Conservation (phyloP, 164 flowering plant genomes). For the Chimonanthus praecox region DNA sequence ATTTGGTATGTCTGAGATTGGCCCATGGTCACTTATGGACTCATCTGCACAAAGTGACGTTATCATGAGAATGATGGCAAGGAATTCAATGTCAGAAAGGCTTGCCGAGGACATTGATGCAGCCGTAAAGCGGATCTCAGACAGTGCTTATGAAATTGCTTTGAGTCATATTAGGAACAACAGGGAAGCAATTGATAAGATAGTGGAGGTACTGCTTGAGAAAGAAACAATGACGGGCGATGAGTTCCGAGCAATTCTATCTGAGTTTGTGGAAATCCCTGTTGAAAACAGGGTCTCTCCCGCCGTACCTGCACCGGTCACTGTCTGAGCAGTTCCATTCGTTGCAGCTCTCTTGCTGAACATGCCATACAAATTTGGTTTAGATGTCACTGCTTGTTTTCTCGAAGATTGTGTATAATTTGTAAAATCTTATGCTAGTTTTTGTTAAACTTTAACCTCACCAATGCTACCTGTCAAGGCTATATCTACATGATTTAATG, state of each 20-base stretch:
- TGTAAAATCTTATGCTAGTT: neutral
- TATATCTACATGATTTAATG: no score
- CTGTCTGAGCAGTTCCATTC: conserved; percentile 33
- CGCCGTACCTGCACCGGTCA: conserved; percentile 41
- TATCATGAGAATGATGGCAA: conserved; percentile 89
- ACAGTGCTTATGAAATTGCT: conserved; percentile 71
- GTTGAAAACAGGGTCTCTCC: conserved; percentile 69
- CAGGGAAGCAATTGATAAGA: conserved; percentile 83
- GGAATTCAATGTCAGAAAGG: conserved; percentile 85
- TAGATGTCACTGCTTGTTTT: no score
- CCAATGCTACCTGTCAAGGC: neutral
- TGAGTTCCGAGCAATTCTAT: conserved; percentile 74
- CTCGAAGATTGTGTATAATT: neutral
- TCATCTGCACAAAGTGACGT: conserved; percentile 73
- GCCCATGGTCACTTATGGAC: conserved; percentile 94
- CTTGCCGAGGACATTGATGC: conserved; percentile 82
- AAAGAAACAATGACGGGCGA: conserved; percentile 79
- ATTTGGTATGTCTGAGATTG: conserved; percentile 89
- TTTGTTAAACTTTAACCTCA: neutral
- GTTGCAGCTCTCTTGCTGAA: neutral
- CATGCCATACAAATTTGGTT: no score
- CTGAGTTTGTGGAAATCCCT: conserved; percentile 81
- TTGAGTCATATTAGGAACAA: conserved; percentile 59
- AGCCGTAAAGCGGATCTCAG: conserved; percentile 64
- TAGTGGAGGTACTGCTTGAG: conserved; percentile 81